Conservation (phyloP, 2,329 filamentous ascomycete species). For the Aspergillus texensis region DNA sequence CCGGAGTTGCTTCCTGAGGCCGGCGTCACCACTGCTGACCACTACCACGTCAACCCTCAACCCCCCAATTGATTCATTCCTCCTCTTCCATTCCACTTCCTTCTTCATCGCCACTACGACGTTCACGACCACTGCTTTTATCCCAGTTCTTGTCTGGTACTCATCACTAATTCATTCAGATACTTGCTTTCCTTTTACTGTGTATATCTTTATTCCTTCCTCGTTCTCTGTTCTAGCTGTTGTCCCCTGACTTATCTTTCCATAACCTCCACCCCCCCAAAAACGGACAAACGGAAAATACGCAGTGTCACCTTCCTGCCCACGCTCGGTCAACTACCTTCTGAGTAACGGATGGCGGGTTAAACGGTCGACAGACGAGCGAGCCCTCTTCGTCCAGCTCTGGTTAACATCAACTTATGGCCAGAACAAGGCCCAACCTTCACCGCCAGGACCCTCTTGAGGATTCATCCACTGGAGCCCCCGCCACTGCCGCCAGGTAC, state of each 20-base stretch:
- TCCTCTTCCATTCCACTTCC: slow-evolving; percentile 14
- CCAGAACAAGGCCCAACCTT: slow-evolving; percentile 49
- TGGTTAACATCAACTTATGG: slow-evolving; percentile 47
- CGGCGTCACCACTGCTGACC: slow-evolving; percentile 32
- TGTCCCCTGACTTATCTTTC: slow-evolving; percentile 9
- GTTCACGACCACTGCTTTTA: slow-evolving; percentile 7
- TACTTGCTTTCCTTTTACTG: neutral
- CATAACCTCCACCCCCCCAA: slow-evolving; percentile 12
- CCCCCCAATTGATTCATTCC: slow-evolving; percentile 12
- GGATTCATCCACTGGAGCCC: slow-evolving; percentile 40
- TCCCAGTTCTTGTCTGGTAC: slow-evolving; percentile 6
- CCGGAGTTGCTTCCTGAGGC: slow-evolving; percentile 32
- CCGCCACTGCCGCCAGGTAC: slow-evolving; percentile 41
- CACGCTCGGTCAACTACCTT: slow-evolving; percentile 16
- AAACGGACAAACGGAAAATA: slow-evolving; percentile 13
- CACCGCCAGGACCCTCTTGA: slow-evolving; percentile 48
- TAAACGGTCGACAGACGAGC: slow-evolving; percentile 39
- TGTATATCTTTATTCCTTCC: slow-evolving; percentile 1
- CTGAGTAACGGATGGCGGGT: slow-evolving; percentile 46
- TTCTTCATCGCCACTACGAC: slow-evolving; percentile 9
- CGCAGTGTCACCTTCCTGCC: slow-evolving; percentile 25
- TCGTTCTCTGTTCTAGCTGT: neutral
- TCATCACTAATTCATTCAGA: neutral
- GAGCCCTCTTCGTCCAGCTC: slow-evolving; percentile 34
- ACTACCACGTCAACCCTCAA: slow-evolving; percentile 29